Percentiles rank a stretch among this genome's conserved stretches.
These are phyloP conservation scores for Candida sonorensis DNA, from an alignment of 805 yeast species.

Conservation along the genomic window DNA sequence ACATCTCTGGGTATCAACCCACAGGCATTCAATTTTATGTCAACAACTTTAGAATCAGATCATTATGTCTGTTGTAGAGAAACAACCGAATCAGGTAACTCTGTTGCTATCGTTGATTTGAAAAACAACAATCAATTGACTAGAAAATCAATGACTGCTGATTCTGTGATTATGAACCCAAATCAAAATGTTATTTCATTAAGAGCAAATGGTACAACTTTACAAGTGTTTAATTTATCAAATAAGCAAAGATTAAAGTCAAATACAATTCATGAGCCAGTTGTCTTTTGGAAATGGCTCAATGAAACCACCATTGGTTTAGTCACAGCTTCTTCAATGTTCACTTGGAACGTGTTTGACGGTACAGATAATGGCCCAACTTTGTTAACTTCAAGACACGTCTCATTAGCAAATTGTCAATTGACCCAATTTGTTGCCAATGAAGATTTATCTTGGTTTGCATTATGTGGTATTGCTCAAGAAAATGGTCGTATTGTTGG, in stretches of 20 bases:
- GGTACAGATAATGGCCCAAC: constrained; percentile 77
- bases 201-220: constrained; percentile 93
- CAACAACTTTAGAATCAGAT: constrained; percentile 93
- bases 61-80: constrained; percentile 81
- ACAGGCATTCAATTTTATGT: constrained; percentile 79
- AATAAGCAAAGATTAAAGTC: constrained; percentile 86
- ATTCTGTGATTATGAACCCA: constrained; percentile 96
- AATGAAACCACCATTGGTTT: constrained; percentile 67
- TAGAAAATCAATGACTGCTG: constrained; percentile 94
- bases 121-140: constrained; percentile 71
- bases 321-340: constrained; percentile 70
- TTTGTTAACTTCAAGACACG: constrained; percentile 77
- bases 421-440: constrained; percentile 87
- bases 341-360: constrained; percentile 79
- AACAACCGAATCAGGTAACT: constrained; percentile 54
- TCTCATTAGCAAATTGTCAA: constrained; percentile 70
- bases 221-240: constrained; percentile 87
- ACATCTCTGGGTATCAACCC: constrained; percentile 81
- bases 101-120: constrained; percentile 92
- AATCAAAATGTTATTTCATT: constrained; percentile 80
- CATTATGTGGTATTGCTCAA: constrained; percentile 90
- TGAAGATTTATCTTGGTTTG: constrained; percentile 82
- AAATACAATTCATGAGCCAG: constrained; percentile 78
- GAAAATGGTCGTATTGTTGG: constrained; percentile 94
- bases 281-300: constrained; percentile 95